Evolutionary conservation across 106 monocot genomes (phyloP), one percentile per base, ranked within the genome.

Genomic region (Ottelia alismoides): DNA sequence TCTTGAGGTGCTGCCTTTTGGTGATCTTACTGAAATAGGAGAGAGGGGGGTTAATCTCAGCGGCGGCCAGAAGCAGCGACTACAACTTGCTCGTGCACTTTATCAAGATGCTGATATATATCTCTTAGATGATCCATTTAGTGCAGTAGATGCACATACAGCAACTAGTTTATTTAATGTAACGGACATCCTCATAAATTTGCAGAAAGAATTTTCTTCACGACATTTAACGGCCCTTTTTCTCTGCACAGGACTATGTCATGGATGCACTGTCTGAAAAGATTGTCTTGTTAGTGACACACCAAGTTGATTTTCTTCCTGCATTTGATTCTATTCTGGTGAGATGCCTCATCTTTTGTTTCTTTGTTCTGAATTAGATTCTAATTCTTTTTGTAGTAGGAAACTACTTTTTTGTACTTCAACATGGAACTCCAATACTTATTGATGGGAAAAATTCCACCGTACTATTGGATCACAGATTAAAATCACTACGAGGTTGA

Each of bases 261-360:
- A 78, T 89, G 96, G 67, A 71, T 25, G 96, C 79, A 44, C 61
- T 96, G 22, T 68, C 82, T 25, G 56, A 49, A 19, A 96, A 96
- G 66, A 85, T 89, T 17, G 85, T 96, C 22, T 52, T 96, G 20
- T 57, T 96, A 35, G 96, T 96, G 31, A 96, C 96, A 32, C 96
- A 96, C 27, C 96, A 96, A 82, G 96, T 96, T 10, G 96, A 96
- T 64, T 96, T 96, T 55, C 85, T 96, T 64, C 96, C 96, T 1
- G 71, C 57, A 51, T 89, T 96, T 59, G 60, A 82, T 32, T 78
- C 63, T 25, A 67, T 89, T 60, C 47, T 89, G 84, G 96, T 89
- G n/a, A 52, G 78, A 25, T 11, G 32, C 40, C 6, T 48, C 20
- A 28, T n/a, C n/a, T n/a, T n/a, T n/a, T n/a, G n/a, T n/a, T n/a